Evolutionary conservation across 441 rosid species (phyloP), one percentile per base, ranked within the genome.

Genomic region (Manihot esculenta): DNA sequence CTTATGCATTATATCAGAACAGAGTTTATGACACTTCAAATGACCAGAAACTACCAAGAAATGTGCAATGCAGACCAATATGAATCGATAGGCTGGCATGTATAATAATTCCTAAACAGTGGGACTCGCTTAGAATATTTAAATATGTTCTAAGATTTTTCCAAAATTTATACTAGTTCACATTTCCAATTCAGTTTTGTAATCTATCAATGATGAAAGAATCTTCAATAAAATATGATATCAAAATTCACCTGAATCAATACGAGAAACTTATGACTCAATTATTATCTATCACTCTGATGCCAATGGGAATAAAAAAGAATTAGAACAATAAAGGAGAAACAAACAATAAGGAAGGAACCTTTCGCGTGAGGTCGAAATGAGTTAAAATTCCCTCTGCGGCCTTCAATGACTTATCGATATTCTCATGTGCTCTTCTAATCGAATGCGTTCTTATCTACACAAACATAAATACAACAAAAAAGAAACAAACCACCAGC

Each of bases 381-480:
- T 89, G 95, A 38, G 76, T 82, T 78, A 94, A 84, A 57, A 94
- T 89, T 64, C 78, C 81, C 78, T 92, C 97, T 1, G 98, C 90
- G 18, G 86, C 78, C 85, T 88, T 92, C 68, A 92, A 26, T 9
- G 97, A 83, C 83, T 87, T 89, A 68, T 92, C 98, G 26, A 92
- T 92, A 77, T 90, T 94, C 84, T 89, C 97, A 63, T 94, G 99
- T 33, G 97, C 94, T 78, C 77, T 88, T 67, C 99, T 82, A 55
- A 94, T 89, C n/a, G 96, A 85, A 83, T 92, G 97, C 66, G 99
- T 90, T 72, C 97, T 79, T 81, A 94, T 86, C 98, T 93, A 62
- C 27, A 69, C 7, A 63, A 33, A 26, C 38, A 44, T 48, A 26
- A 26, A 2, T 33, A 18, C 59, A 13, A 64, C 6, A 8, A 5